Base-by-base conservation (phyloP, 2,329 filamentous ascomycete genomes). In the Phoma sp. region DNA sequence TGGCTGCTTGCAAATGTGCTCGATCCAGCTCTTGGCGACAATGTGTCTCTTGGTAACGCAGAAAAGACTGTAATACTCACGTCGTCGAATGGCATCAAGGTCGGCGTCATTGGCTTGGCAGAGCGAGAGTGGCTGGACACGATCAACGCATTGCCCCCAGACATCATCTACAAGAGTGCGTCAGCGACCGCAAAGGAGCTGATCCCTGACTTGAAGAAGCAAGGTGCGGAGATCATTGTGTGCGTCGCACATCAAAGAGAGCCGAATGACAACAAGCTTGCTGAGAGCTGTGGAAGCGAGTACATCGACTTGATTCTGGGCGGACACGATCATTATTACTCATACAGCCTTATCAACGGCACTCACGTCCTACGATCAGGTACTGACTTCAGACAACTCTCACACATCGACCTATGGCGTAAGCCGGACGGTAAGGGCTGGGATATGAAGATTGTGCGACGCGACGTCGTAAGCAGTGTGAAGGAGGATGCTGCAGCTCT, bases 1-100 rank as follows among this genome's bases (percentile, higher is more conserved):
- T 96, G 93, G 92, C 83, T 96, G 1, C 82, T 96, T 13, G 91
- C 91, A 61, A 96, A 96, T 72, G 88, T 96, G 7, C 80, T 95
- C 24, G 92, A 97, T 74, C 90, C 90, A 1, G 90, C 87, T 0
- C 80, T 96, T 9, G 92, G 92, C 33, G 83, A 90, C 1, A 79
- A 85, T 45, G 84, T 90, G 0, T 86, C 91, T 3, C 84, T 96
- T 27, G 92, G 88, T 11, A 86, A 91, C 64, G 90, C 89, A 50
- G 81, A 85, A 63, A 87, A 87, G 69, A 95, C 90, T 0, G 80
- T 86, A 58, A 90, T 96, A 78, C 76, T 96, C 51, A 91, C 88
- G 2, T 82, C 89, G 0, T 91, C 89, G 9, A 93, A 93, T 72
- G 92, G 92, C 23, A 83, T 96, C 75, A 95, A 93, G 68, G 82